These are phyloP conservation scores for Kregervanrija delftensis DNA, from an alignment of 805 yeast species.

Conservation along the genomic window DNA sequence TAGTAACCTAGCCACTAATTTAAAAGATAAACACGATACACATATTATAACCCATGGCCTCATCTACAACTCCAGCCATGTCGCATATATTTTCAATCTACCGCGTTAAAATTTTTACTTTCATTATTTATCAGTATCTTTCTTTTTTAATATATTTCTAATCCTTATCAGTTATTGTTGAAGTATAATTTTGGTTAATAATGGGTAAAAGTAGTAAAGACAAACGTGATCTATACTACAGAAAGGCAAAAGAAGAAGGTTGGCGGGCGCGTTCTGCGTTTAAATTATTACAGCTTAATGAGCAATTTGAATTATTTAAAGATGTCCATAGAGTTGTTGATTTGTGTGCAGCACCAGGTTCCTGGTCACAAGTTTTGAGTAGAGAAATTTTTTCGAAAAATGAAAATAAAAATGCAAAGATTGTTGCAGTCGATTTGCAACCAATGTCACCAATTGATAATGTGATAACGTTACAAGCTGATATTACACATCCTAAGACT, in stretches of 20 bases:
- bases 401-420: conserved; percentile 37
- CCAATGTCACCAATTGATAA: conserved; percentile 97
- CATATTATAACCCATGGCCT: too few relatives aligned
- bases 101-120: too few relatives aligned
- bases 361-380: conserved; percentile 95
- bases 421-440: conserved; percentile 92
- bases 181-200: conserved; percentile 1
- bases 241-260: conserved; percentile 96
- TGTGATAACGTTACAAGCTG: conserved; percentile 89
- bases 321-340: conserved; percentile 84
- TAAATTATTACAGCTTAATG: conserved; percentile 83
- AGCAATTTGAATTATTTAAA: conserved; percentile 76
- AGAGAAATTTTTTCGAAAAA: conserved; percentile 44
- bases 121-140: too few relatives aligned
- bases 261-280: conserved; percentile 97
- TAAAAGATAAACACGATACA: too few relatives aligned
- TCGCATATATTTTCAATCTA: too few relatives aligned
- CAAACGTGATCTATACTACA: conserved; percentile 83
- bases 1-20: too few relatives aligned
- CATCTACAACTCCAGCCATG: too few relatives aligned
- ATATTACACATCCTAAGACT: conserved; percentile 93
- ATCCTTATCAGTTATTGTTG: background rate
- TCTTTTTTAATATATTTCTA: too few relatives aligned
- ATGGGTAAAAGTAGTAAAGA: conserved; percentile 97
- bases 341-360: conserved; percentile 97